Base-by-base conservation (phyloP, 345 rosid genomes). In the Salix purpurea region DNA sequence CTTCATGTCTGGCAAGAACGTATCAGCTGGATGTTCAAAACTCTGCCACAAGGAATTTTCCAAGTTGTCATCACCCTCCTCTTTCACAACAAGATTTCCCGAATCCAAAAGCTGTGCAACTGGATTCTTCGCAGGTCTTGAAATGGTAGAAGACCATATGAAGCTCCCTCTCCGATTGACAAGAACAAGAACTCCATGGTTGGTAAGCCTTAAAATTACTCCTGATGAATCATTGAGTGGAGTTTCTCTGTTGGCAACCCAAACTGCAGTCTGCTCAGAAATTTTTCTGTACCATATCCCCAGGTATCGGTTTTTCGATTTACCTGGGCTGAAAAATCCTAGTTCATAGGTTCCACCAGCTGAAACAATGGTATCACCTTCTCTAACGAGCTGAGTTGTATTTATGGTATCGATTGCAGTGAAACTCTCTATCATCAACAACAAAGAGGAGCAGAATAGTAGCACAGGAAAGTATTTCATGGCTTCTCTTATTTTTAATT, bases 391-490 rank as follows among this genome's bases (percentile, higher is more conserved):
- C 26, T 34, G 50, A 19, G 67, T 18, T 36, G 75, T 26, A 11
- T 28, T 72, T 7, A 72, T n/a, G n/a, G 75, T 56, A 66, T 72
- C 75, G 10, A 10, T n/a, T 26, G 74, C 50, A 16, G 74, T 54
- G 37, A 44, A 21, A 16, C n/a, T 18, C 36, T 7, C 18, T 72
- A 39, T 32, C 5, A 40, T 72, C 23, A 32, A 54, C 42, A 72
- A 4, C 2, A 72, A 19, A 72, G 16, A 72, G 50, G 8, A 52
- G 50, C 32, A 72, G 24, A 26, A 56, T n/a, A 56, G 26, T 8
- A n/a, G 61, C 4, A n/a, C 8, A 12, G 61, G 61, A 40, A 40
- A 40, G 44, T 40, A 40, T 40, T 40, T 40, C 44, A 40, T 40
- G 11, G 44, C 44, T 40, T 2, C 44, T 40, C 13, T 2, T 40